Percentiles rank a stretch among this genome's conserved stretches.
These are phyloP conservation scores for Diversispora epigaea DNA, from an alignment of 192 early-diverging fungal genomes.

Conservation along the genomic window DNA sequence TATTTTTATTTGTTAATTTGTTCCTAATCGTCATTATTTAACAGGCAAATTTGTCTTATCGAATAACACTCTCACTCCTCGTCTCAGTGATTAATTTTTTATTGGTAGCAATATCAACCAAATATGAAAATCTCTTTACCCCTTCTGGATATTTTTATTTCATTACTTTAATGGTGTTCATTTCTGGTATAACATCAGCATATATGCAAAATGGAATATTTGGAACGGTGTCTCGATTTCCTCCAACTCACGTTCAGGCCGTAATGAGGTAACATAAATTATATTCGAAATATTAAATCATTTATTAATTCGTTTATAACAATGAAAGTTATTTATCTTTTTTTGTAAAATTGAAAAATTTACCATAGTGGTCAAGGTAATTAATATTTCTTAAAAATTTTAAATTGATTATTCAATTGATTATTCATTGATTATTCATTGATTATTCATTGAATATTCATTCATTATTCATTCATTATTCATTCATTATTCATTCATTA, in stretches of 20 bases:
- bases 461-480: too few species aligned
- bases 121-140: constrained; percentile 42
- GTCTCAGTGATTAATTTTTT: constrained; percentile 57
- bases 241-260: constrained; percentile 66
- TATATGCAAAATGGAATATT: constrained; percentile 68
- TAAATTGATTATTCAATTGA: too few species aligned
- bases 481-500: neutral
- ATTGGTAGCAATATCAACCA: constrained; percentile 50
- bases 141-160: constrained; percentile 65
- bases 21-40: too few species aligned
- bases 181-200: constrained; percentile 60
- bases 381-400: neutral
- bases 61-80: constrained; percentile 49
- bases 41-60: constrained; percentile 37
- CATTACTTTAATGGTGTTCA: constrained; percentile 53
- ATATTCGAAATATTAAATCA: neutral
- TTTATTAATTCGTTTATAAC: neutral
- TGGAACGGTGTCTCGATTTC: constrained; percentile 68
- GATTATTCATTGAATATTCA: too few species aligned
- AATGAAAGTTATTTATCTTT: constrained; percentile 3
- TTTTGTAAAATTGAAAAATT: constrained; percentile 4
- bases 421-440: neutral
- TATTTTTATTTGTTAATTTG: neutral
- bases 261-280: constrained; percentile 61
- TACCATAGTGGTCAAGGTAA: constrained; percentile 51